Conservation (phyloP, 345 rosid species). For the Boechera divaricarpa region DNA sequence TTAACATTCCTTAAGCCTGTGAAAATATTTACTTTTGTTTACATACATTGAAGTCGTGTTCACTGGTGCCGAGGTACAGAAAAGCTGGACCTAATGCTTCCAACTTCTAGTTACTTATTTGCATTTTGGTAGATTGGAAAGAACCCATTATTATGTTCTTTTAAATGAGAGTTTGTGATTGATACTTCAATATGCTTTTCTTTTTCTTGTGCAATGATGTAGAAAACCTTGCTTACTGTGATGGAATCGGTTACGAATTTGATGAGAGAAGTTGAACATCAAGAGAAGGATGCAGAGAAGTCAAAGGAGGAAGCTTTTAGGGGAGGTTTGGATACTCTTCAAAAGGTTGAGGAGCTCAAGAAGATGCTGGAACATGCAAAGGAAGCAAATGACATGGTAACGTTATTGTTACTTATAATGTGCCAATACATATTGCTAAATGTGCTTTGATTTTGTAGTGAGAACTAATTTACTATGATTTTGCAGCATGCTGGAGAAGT, state of each 20-base stretch:
- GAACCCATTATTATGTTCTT: not conserved
- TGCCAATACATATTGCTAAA: not conserved
- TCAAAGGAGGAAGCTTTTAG: constrained; percentile 70
- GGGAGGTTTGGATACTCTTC: constrained; percentile 62
- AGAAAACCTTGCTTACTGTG: constrained; percentile 70
- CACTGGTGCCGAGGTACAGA: constrained; percentile 10
- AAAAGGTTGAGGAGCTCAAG: constrained; percentile 68
- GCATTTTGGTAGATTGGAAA: not conserved
- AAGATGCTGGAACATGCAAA: constrained; percentile 65
- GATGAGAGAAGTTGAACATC: constrained; percentile 73
- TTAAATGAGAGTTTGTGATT: not conserved
- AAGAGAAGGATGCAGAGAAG: constrained; percentile 69
- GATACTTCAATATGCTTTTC: constrained; percentile 4
- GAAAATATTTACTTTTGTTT: not conserved
- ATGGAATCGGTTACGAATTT: constrained; percentile 67
- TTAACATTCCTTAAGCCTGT: constrained; percentile 12
- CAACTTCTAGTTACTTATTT: not conserved
- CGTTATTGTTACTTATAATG: constrained; percentile 11
- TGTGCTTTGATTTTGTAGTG: not conserved
- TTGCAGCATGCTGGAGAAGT: constrained; percentile 93
- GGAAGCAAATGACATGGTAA: constrained; percentile 83
- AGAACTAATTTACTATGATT: constrained; percentile 18
- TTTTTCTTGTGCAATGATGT: constrained; percentile 38
- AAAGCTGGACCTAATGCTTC: not conserved
- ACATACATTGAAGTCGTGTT: not conserved